Evolutionary conservation across 805 yeast species (phyloP), one percentile per base, ranked within the genome.

Genomic region (Hanseniaspora osmophila): DNA sequence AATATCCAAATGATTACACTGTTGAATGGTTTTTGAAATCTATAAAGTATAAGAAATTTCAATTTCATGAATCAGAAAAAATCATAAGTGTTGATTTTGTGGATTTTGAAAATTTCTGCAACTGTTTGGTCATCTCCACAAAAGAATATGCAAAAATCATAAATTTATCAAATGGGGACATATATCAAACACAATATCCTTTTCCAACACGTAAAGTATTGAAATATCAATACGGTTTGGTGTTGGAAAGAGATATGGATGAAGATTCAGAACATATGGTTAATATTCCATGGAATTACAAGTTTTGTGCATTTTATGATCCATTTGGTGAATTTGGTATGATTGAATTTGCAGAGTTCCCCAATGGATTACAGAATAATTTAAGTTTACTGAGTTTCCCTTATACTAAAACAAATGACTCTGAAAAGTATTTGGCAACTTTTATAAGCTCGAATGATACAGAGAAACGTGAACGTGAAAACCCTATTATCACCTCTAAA

Each of bases 301-400:
- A 65, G 44, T 81, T 84, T 52, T 66, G 85, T 44, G 77, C 94
- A 0, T 57, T 86, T 48, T 69, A 78, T 1, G 94, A 84, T 56
- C 90, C 95, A 0, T 63, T 81, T 49, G 74, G 76, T 2, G 92
- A 84, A 3, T 69, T 84, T 47, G 86, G 94, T 2, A 65, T 76
- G 4, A 73, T 86, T 4, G 76, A 38, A 11, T 38, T 38, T 38
- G 15, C 18, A 38, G 16, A 38, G 18, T 38, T 38, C 35, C 35
- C 35, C 27, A 22, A 22, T 32, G 35, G 10, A 6, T 32, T 32
- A 6, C 35, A n/a, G 6, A 15, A 35, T 16, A 10, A 5, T 35
- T 35, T 35, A 10, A 35, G 11, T n/a, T 35, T 35, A n/a, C 17
- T 65, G 2, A 53, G 62, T 1, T 44, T 61, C 13, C 39, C 44